Base-by-base conservation (phyloP, 2,329 filamentous ascomycete species). In the Thielaviopsis punctulata region DNA sequence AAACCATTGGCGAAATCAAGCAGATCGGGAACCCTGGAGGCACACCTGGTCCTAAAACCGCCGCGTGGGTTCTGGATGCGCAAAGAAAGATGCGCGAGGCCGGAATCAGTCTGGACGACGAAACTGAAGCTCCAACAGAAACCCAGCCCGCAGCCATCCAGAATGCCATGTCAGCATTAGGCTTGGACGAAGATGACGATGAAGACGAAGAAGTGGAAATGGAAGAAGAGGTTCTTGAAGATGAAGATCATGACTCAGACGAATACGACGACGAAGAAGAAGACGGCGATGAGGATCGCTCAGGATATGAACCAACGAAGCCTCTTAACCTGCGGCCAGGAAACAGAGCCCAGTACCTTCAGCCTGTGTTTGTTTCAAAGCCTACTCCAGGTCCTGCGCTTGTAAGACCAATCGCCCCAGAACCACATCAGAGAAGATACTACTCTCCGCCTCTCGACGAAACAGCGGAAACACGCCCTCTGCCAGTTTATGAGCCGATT, bases 41-140 rank as follows among this genome's bases (percentile, higher is more conserved):
- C 48, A 10, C 25, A 23, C 51, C 33, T 8, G 36, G 44, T 10
- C 46, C 46, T n/a, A 49, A 50, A 21, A 55, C 53, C 19, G 46
- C 50, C 15, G 47, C 50, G 8, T 55, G 53, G 53, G 23, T 55
- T 6, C 44, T 52, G 18, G 41, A 45, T 18, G 53, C 53, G 6
- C 53, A 47, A 13, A 23, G 46, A 24, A 50, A 55, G 25, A 52
- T 55, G 50, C 49, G 50, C 9, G 49, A 55, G n/a, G 41, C 52
- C 8, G 53, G 53, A 13, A 49, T 55, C 19, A 51, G 52, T 33
- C 33, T 49, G 15, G 50, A 52, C 10, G 48, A 47, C 9, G 44
- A 54, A 19, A 49, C 48, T 2, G 39, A 39, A 25, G 3, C n/a
- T 23, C 44, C 25, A 36, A 39, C 51, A 6, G 45, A 48, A 27